These are phyloP conservation scores for Citeromyces nyonsensis DNA, from an alignment of 805 yeast genomes.

Conservation along the genomic window DNA sequence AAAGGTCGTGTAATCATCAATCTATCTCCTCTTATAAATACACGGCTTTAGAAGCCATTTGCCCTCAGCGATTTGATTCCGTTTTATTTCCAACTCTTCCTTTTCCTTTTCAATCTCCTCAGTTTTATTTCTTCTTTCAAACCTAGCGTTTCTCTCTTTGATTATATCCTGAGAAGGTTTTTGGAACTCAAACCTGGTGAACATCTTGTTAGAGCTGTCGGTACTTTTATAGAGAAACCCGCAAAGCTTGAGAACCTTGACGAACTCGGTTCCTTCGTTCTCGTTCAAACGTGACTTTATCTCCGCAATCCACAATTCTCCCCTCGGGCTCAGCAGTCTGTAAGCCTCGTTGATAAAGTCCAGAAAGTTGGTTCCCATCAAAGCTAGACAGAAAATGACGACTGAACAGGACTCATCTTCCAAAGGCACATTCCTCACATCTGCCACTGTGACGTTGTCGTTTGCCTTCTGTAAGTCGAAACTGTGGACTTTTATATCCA, in stretches of 20 bases:
- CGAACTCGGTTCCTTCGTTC: slow-evolving; percentile 65
- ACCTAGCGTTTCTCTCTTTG: slow-evolving; percentile 42
- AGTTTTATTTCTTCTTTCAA: slow-evolving; percentile 49
- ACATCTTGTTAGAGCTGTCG: slow-evolving; percentile 83
- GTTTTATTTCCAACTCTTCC: slow-evolving; percentile 39
- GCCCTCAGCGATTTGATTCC: slow-evolving; percentile 52
- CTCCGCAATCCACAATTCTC: slow-evolving; percentile 96
- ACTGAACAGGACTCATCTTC: slow-evolving; percentile 65
- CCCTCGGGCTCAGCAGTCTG: slow-evolving; percentile 75
- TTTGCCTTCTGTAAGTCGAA: slow-evolving; percentile 88
- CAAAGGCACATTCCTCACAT: slow-evolving; percentile 80
- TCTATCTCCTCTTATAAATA: slow-evolving; percentile 74
- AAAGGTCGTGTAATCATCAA: neutral
- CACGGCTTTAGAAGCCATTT: slow-evolving; percentile 91
- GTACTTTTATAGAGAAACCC: slow-evolving; percentile 86
- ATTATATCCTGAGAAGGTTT: slow-evolving; percentile 65
- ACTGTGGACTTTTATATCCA: slow-evolving; percentile 59
- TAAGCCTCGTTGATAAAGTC: slow-evolving; percentile 87
- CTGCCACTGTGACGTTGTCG: slow-evolving; percentile 90
- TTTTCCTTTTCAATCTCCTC: slow-evolving; percentile 55
- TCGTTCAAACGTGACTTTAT: slow-evolving; percentile 85
- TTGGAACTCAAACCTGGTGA: slow-evolving; percentile 85
- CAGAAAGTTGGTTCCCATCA: slow-evolving; percentile 94
- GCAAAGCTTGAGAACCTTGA: slow-evolving; percentile 52
- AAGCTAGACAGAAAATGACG: slow-evolving; percentile 85